These are phyloP conservation scores for Termitomyces bulborhizus DNA, from an alignment of 768 basidiomycete species.

Conservation along the genomic window DNA sequence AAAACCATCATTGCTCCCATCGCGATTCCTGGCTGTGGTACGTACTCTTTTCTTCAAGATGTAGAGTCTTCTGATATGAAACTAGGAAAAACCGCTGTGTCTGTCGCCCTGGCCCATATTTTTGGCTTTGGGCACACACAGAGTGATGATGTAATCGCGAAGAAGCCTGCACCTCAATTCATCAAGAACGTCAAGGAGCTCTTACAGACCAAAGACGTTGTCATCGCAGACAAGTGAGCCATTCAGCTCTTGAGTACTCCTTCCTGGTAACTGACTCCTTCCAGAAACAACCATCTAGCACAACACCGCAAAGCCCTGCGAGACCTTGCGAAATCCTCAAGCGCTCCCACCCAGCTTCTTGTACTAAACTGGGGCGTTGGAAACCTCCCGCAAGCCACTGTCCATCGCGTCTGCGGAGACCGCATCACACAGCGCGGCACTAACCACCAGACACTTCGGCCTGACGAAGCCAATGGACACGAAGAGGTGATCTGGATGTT, in stretches of 20 bases:
- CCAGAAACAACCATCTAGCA: conserved; percentile 82
- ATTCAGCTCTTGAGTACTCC: conserved; percentile 15
- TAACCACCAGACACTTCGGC: conserved; percentile 79
- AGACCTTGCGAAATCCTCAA: conserved; percentile 35
- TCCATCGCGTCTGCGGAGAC: conserved; percentile 73
- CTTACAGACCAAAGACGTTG: conserved; percentile 62
- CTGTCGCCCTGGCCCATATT: conserved; percentile 70
- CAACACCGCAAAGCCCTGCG: conserved; percentile 75
- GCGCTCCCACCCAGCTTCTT: conserved; percentile 63
- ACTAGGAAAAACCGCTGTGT: conserved; percentile 82
- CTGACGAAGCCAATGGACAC: conserved; percentile 46
- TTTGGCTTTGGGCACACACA: conserved; percentile 91
- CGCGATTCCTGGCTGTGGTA: conserved; percentile 91
- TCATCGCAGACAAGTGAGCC: conserved; percentile 87
- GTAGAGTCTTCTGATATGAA: conserved; percentile 11
- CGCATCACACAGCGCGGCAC: conserved; percentile 72
- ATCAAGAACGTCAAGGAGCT: conserved; percentile 63
- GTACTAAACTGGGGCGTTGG: conserved; percentile 72
- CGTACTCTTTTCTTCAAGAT: conserved; percentile 22
- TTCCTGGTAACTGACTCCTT: background rate
- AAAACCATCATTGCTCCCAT: conserved; percentile 87
- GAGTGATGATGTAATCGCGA: conserved; percentile 80
- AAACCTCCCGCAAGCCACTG: conserved; percentile 46
- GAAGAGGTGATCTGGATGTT: conserved; percentile 85
- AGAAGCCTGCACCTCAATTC: conserved; percentile 68